Evolutionary conservation across 2,329 filamentous ascomycete species (phyloP).

Genomic region (Plectosphaerella cucumerina): DNA sequence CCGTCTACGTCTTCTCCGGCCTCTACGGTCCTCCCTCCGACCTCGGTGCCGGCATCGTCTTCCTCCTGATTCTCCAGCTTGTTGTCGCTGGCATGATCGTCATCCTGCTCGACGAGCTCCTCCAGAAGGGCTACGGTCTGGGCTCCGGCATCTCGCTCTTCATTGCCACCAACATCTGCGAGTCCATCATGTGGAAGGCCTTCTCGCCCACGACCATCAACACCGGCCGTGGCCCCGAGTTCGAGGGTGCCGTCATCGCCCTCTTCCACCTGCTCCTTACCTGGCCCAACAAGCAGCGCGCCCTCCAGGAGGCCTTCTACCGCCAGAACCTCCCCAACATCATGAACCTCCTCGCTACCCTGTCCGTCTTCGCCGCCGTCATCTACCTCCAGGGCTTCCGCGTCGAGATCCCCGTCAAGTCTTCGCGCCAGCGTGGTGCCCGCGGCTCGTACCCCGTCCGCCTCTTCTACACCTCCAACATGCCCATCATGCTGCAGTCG

Average conservation of each 20-base stretch:
- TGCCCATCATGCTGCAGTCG: conserved; percentile 99
- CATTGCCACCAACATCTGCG: conserved; percentile 99
- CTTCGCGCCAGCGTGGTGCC: conserved; percentile 95
- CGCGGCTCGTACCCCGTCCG: conserved; percentile 97
- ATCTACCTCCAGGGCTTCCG: conserved; percentile 99
- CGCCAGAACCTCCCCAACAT: conserved; percentile 99
- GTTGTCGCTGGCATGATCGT: conserved; percentile 97
- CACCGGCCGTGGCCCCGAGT: conserved; percentile 97
- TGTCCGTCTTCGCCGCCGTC: conserved; percentile 90
- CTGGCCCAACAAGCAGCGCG: conserved; percentile 98
- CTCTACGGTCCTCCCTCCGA: conserved; percentile 96
- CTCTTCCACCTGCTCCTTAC: conserved; percentile 97
- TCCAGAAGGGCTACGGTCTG: conserved; percentile 98
- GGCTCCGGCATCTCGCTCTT: conserved; percentile 98
- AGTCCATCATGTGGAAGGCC: conserved; percentile 99
- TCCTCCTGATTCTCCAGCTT: conserved; percentile 95
- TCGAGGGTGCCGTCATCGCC: conserved; percentile 96
- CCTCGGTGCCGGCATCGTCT: conserved; percentile 95
- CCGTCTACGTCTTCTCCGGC: conserved; percentile 96
- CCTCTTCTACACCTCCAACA: conserved; percentile 99
- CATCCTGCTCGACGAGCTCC: conserved; percentile 96
- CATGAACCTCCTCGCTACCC: conserved; percentile 94
- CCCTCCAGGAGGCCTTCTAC: conserved; percentile 98
- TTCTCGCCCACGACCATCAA: conserved; percentile 99
- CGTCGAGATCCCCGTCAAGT: conserved; percentile 99